Evolutionary conservation across 2,329 filamentous ascomycete genomes (phyloP), one percentile per base, ranked within the genome.

Genomic region (Paecilomyces fulvus): DNA sequence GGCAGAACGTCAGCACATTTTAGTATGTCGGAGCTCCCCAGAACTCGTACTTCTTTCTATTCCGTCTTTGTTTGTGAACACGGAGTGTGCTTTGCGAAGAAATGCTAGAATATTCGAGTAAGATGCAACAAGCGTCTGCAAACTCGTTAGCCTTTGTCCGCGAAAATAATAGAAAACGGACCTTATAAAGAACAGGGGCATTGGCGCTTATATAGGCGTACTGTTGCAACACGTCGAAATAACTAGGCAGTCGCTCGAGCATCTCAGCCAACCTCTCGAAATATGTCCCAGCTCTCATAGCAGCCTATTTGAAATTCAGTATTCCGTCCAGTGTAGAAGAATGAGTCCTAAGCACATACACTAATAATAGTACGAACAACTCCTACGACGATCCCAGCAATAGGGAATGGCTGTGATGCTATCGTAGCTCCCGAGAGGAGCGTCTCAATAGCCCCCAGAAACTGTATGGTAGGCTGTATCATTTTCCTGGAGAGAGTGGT

Each of bases 191-290:
- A 1, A 54, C 14, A 7, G 46, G 57, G 11, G 33, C 51, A 1
- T 54, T 30, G 2, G 25, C 17, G 30, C 43, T 56, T 11, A 52
- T 49, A 17, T 28, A 8, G 2, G 55, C 52, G 33, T 23, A 58
- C n/a, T 33, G 48, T 20, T 58, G 37, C 5, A 58, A 30, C 11
- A 58, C 49, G 3, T 54, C 11, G 21, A 58, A 49, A 25, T 54
- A 31, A 23, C 54, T 53, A 1, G 52, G 30, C 14, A 59, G 30
- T 9, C 54, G 30, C 25, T 59, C 58, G 31, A 59, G 48, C 58
- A 59, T 59, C 17, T 55, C 20, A 10, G 50, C 51, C 43, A 59
- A 30, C 33, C 57, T 59, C 11, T 57, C 55, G 23, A 57, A 59
- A 33, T 59, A 59, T 33, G 55, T 53, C 3, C 57, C 21, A 10